Conservation (phyloP, 176 grass and related monocot species). For the Triticum dicoccoides region DNA sequence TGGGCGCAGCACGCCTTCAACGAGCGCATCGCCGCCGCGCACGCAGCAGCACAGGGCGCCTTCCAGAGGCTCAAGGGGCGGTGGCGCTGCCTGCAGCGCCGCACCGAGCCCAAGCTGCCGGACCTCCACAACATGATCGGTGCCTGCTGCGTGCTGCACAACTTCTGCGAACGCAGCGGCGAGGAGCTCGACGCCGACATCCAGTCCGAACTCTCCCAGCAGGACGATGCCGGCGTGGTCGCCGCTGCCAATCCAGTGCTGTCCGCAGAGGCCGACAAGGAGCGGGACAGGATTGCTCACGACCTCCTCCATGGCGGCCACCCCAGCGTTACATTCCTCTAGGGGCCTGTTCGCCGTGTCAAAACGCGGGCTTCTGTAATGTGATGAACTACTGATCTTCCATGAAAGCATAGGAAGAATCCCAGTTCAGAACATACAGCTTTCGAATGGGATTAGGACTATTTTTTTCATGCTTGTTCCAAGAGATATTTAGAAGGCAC, state of each 20-base stretch:
- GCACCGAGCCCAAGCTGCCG: conserved; percentile 58
- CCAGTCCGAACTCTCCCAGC: conserved; percentile 28
- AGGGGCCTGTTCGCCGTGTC: background rate
- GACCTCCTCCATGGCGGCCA: conserved; percentile 48
- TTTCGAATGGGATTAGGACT: background rate
- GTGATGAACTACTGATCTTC: background rate
- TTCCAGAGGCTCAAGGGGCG: conserved; percentile 59
- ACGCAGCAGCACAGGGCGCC: conserved; percentile 36
- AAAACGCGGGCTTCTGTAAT: background rate
- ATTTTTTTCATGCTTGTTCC: background rate
- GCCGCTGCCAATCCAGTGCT: conserved; percentile 26
- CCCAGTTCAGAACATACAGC: background rate
- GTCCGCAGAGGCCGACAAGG: conserved; percentile 33
- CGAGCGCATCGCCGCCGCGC: conserved; percentile 35
- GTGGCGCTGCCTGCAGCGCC: conserved; percentile 68
- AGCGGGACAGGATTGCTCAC: conserved; percentile 64
- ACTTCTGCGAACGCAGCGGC: conserved; percentile 62
- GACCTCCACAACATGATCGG: conserved; percentile 64
- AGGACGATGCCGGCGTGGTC: conserved; percentile 32
- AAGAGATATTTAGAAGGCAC: background rate
- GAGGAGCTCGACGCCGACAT: conserved; percentile 43
- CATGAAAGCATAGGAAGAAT: background rate
- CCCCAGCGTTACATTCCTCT: conserved; percentile 10
- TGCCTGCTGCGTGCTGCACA: conserved; percentile 80
- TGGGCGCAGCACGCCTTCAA: conserved; percentile 71